A percentile compares a stretch with the other conserved stretches of the same genome.
These are phyloP conservation scores for Saxophila tyrrhenica DNA, from an alignment of 495 filamentous ascomycete genomes.

Conservation along the genomic window DNA sequence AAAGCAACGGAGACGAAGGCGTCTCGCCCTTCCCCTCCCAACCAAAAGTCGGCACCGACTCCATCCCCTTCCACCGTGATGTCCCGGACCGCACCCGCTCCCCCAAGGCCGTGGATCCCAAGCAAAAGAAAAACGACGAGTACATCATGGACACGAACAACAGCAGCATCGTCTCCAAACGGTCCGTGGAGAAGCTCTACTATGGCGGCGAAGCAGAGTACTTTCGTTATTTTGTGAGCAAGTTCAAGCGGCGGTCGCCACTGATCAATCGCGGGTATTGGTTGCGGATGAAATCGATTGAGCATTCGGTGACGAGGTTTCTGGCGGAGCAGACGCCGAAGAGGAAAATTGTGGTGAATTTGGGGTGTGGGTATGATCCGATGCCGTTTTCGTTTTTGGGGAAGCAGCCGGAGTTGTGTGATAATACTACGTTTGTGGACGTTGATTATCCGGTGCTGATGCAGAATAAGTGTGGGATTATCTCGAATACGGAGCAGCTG, in stretches of 20 bases:
- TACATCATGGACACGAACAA: slow-evolving; percentile 60
- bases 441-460: slow-evolving; percentile 81
- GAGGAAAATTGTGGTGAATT: slow-evolving; percentile 66
- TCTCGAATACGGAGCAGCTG: slow-evolving; percentile 50
- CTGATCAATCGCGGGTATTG: slow-evolving; percentile 83
- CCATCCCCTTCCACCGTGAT: not conserved
- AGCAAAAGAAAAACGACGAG: slow-evolving; percentile 18
- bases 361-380: slow-evolving; percentile 89
- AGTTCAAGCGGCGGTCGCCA: slow-evolving; percentile 66
- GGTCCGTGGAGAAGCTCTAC: slow-evolving; percentile 78
- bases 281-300: slow-evolving; percentile 72
- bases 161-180: slow-evolving; percentile 81
- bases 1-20: not conserved
- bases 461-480: slow-evolving; percentile 55
- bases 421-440: slow-evolving; percentile 61
- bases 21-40: not conserved
- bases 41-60: not conserved
- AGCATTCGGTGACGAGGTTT: slow-evolving; percentile 59
- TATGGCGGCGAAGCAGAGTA: slow-evolving; percentile 60
- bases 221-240: slow-evolving; percentile 77
- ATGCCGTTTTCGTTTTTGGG: slow-evolving; percentile 75
- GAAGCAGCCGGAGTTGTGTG: slow-evolving; percentile 44
- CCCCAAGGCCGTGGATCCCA: slow-evolving; percentile 3
- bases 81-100: not conserved
- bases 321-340: slow-evolving; percentile 46